Percentiles rank a stretch among this genome's conserved stretches.
Conservation (phyloP, 495 filamentous ascomycete genomes). For the Emericellopsis terricola region DNA sequence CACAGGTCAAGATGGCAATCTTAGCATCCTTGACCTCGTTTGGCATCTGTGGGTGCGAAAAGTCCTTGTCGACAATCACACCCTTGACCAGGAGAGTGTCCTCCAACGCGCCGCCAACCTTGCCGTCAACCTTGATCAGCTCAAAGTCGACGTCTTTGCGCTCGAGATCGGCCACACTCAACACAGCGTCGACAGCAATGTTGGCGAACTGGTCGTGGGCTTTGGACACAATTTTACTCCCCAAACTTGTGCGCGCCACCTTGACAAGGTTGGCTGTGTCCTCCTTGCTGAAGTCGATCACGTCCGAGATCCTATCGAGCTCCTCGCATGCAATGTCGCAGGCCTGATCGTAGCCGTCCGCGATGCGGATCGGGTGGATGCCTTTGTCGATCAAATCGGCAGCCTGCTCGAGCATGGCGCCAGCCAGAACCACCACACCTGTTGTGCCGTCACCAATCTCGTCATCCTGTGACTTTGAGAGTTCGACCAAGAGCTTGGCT, state of each 20-base stretch:
- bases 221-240: slow-evolving; percentile 98
- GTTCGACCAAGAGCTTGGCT: slow-evolving; percentile 85
- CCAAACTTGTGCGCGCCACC: slow-evolving; percentile 90
- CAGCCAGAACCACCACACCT: slow-evolving; percentile 90
- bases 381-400: slow-evolving; percentile 98
- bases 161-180: slow-evolving; percentile 90
- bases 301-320: slow-evolving; percentile 83
- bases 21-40: slow-evolving; percentile 85
- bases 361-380: slow-evolving; percentile 95
- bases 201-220: slow-evolving; percentile 95
- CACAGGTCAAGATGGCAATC: slow-evolving; percentile 91
- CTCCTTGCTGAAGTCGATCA: slow-evolving; percentile 63
- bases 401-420: slow-evolving; percentile 91
- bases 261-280: slow-evolving; percentile 70
- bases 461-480: slow-evolving; percentile 98
- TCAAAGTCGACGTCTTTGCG: slow-evolving; percentile 98
- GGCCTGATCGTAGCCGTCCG: slow-evolving; percentile 91
- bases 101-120: slow-evolving; percentile 89
- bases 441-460: slow-evolving; percentile 99
- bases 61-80: slow-evolving; percentile 98
- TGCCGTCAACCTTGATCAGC: slow-evolving; percentile 97
- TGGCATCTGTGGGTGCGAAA: slow-evolving; percentile 99
- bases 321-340: slow-evolving; percentile 90
- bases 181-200: slow-evolving; percentile 91
- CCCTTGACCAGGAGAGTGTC: slow-evolving; percentile 90